Conservation (phyloP, 1,284 basidiomycete genomes). For the Ustilago lituana region DNA sequence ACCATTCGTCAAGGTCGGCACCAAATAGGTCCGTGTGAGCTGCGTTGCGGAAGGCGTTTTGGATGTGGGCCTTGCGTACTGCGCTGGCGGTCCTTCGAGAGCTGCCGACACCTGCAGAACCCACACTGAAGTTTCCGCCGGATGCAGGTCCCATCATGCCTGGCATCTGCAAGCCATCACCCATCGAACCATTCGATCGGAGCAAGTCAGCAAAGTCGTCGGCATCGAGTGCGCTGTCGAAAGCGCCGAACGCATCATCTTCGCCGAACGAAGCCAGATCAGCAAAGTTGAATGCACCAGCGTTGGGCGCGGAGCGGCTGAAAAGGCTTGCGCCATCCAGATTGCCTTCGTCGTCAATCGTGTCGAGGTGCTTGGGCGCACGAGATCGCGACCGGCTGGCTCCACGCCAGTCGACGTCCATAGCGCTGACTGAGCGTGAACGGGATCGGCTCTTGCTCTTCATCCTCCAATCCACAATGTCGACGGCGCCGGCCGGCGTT, state of each 20-base stretch:
- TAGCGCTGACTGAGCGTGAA: conserved; percentile 71
- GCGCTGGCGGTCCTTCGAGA: conserved; percentile 31
- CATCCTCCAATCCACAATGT: conserved; percentile 65
- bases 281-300: conserved; percentile 45
- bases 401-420: conserved; percentile 98
- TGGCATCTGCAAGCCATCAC: conserved; percentile 10
- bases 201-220: conserved; percentile 39
- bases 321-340: conserved; percentile 30
- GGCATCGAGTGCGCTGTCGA: conserved; percentile 43
- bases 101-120: conserved; percentile 15
- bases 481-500: conserved; percentile 40
- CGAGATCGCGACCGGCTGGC: conserved; percentile 91
- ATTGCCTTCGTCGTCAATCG: conserved; percentile 48
- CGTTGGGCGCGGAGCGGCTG: conserved; percentile 51
- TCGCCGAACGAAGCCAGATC: conserved; percentile 47
- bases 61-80: conserved; percentile 47
- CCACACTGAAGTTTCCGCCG: conserved; percentile 15
- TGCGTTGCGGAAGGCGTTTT: conserved; percentile 56
- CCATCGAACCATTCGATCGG: conserved; percentile 11
- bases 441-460: conserved; percentile 67
- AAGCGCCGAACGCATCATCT: conserved; percentile 32
- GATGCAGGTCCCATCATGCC: conserved; percentile 4
- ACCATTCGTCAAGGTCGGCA: conserved; percentile 40
- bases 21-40: conserved; percentile 61
- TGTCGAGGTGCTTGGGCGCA: conserved; percentile 71